phyloP scores from a whole-genome alignment of 768 basidiomycete species.

The Podaxis sp. region DNA sequence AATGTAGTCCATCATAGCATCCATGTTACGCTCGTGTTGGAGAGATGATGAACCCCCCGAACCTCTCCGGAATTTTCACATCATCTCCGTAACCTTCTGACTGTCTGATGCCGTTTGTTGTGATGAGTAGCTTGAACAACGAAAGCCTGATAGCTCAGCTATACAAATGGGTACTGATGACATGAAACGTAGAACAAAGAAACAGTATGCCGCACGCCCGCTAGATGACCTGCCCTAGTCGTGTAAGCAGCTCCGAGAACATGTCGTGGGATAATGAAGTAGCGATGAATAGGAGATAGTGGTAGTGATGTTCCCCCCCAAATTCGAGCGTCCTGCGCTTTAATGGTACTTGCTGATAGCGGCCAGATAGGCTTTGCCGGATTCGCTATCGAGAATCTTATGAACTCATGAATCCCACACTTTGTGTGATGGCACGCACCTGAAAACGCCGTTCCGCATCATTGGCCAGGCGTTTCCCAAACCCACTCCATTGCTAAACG shows the following conservation, averaged over 20 bases:
- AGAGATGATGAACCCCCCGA: too few species aligned
- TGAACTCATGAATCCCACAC: neutral
- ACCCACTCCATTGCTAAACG: constrained; percentile 47
- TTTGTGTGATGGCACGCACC: constrained; percentile 23
- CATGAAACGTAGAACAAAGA: neutral
- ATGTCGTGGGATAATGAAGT: neutral
- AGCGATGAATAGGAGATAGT: neutral
- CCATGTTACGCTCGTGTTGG: too few species aligned
- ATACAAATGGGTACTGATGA: neutral
- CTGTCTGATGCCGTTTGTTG: neutral
- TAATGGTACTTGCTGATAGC: constrained; percentile 40
- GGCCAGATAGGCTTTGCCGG: constrained; percentile 40
- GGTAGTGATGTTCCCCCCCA: too few species aligned
- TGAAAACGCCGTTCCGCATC: constrained; percentile 35
- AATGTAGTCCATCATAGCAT: too few species aligned
- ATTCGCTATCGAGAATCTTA: constrained; percentile 28
- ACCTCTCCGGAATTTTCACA: neutral
- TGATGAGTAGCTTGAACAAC: neutral
- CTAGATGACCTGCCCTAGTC: neutral
- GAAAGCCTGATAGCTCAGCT: neutral
- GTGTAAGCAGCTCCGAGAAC: neutral
- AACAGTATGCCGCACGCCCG: neutral
- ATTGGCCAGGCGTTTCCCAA: constrained; percentile 48
- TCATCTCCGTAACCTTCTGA: neutral
- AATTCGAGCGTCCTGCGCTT: neutral